Evolutionary conservation across 169 alveolate genomes (phyloP), one percentile per base, ranked within the genome.

Genomic region (Perkinsus marinus): DNA sequence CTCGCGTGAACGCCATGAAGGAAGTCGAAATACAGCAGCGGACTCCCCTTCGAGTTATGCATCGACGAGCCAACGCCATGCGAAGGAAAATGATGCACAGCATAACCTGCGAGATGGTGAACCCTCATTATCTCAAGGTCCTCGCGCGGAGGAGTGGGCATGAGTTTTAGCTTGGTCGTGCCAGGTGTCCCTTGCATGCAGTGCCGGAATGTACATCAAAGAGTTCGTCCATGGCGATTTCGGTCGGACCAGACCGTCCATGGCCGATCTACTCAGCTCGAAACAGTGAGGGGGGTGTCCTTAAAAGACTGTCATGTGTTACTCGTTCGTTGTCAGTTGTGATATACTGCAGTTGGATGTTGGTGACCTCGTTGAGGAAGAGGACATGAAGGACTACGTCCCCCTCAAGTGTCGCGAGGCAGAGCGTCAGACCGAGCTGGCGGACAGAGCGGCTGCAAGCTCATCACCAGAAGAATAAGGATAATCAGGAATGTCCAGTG

Each of bases 201-300:
- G 79, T 16, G 97, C 97, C 38, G 98, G 98, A 13, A 97, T 97
- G 91, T 97, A 97, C 92, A 95, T 97, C 30, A 97, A 97, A 95
- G 98, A 97, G 94, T 96, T 97, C 91, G 97, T 97, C 68, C 97
- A 96, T 94, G 97, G 98, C 39, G 98, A 97, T 93, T 92, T 96
- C 57, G 98, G 98, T 79, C 95, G 98, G 91, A 97, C 98, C 38
- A 89, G 89, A 0, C 98, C 98, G 37, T 96, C 38, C 68, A n/a
- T 43, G 93, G 90, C 79, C 41, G 89, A 30, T 30, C 90, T 57
- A 47, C 93, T 38, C 57, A 37, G 90, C 5, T 57, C 79, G 79
- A 57, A 26, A 57, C 79, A 57, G 79, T 57, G 22, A 30, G 46
- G 3, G 46, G 79, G 36, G 9, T 19, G 36, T 57, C 9, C 79